Percentiles rank a stretch among this genome's conserved stretches.
Conservation (phyloP, 2,329 filamentous ascomycete species). For the Aspergillus japonicus region DNA sequence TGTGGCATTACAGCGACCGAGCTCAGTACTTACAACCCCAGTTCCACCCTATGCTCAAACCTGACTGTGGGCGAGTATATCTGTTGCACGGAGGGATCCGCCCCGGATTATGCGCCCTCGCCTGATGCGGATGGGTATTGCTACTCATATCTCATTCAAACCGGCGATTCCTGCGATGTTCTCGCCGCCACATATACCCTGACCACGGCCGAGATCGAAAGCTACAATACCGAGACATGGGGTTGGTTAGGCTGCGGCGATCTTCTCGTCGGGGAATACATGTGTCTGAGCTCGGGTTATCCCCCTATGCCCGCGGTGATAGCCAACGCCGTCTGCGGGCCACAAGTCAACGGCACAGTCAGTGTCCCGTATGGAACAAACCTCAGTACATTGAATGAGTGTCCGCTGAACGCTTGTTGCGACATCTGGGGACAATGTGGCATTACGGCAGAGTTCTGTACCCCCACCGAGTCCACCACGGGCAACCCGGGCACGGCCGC, state of each 20-base stretch:
- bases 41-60: slow-evolving; percentile 24
- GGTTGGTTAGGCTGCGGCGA: slow-evolving; percentile 44
- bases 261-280: slow-evolving; percentile 30
- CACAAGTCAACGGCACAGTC: slow-evolving; percentile 37
- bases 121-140: slow-evolving; percentile 40
- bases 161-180: slow-evolving; percentile 33
- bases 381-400: slow-evolving; percentile 46
- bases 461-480: slow-evolving; percentile 20
- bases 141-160: slow-evolving; percentile 31
- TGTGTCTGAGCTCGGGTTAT: slow-evolving; percentile 44
- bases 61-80: slow-evolving; percentile 25
- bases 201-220: neutral
- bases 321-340: slow-evolving; percentile 47
- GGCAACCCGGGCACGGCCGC: slow-evolving; percentile 41
- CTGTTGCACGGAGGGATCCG: slow-evolving; percentile 15
- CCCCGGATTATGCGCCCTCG: slow-evolving; percentile 31
- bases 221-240: slow-evolving; percentile 48
- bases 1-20: slow-evolving; percentile 42
- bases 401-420: slow-evolving; percentile 47
- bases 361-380: slow-evolving; percentile 17
- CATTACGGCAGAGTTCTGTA: slow-evolving; percentile 47
- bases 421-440: slow-evolving; percentile 50
- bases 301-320: slow-evolving; percentile 43
- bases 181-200: slow-evolving; percentile 8
- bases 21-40: slow-evolving; percentile 41